Conservation (phyloP, 768 basidiomycete species). For the Dacryopinax primogenitus region DNA sequence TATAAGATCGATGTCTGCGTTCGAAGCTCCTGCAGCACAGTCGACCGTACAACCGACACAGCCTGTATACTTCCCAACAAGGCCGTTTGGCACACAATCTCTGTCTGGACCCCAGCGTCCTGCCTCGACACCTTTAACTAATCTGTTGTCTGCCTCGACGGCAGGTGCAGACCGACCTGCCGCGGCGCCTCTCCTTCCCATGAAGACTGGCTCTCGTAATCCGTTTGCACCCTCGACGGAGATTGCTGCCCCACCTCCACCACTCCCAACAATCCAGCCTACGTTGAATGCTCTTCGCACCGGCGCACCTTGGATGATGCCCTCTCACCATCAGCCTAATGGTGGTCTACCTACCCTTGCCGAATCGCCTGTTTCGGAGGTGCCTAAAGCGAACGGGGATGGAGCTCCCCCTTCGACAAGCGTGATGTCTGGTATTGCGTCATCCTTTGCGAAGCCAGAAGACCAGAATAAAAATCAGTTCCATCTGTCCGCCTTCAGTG, state of each 20-base stretch:
- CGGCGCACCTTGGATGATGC: constrained; percentile 27
- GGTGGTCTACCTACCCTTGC: background rate
- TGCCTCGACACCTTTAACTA: constrained; percentile 57
- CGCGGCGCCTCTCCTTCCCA: constrained; percentile 60
- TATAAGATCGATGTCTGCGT: constrained; percentile 21
- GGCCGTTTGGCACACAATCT: constrained; percentile 14
- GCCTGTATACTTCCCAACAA: constrained; percentile 13
- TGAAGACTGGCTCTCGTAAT: constrained; percentile 89
- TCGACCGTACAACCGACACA: constrained; percentile 12
- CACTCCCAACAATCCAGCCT: constrained; percentile 61
- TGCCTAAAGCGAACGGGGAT: constrained; percentile 9
- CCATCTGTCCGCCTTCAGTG: constrained; percentile 5
- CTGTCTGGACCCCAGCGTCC: constrained; percentile 33
- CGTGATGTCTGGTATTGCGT: constrained; percentile 52
- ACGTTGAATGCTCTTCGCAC: constrained; percentile 69
- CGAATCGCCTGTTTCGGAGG: background rate
- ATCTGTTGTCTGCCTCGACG: constrained; percentile 22
- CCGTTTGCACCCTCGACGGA: constrained; percentile 72
- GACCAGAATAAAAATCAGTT: constrained; percentile 12
- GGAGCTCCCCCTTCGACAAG: background rate
- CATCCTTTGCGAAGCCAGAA: constrained; percentile 48
- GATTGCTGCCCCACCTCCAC: constrained; percentile 29
- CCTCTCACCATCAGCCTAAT: constrained; percentile 9
- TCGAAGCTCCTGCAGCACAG: background rate
- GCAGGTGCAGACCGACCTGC: constrained; percentile 26